A percentile compares a stretch with the other conserved stretches of the same genome.
Evolutionary conservation across 2,329 filamentous ascomycete species (phyloP).

Genomic region (Scedosporium boydii): DNA sequence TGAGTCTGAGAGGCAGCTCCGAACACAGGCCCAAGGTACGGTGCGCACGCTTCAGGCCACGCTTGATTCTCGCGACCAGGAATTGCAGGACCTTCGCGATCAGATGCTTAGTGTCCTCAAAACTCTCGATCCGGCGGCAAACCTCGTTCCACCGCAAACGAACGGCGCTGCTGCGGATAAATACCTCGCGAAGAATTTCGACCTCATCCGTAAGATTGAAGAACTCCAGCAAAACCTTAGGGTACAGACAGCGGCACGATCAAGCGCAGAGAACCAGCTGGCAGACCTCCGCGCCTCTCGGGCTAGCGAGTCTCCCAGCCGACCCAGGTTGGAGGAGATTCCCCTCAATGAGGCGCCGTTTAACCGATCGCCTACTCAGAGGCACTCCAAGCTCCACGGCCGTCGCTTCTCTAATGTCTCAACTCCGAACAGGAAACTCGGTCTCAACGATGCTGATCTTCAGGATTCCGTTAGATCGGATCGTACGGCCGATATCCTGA

Average conservation of each 20-base stretch:
- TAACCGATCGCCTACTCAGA: conserved; percentile 65
- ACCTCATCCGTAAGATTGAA: conserved; percentile 79
- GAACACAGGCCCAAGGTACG: conserved; percentile 76
- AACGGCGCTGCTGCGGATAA: conserved; percentile 49
- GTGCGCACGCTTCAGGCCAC: conserved; percentile 71
- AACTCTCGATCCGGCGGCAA: conserved; percentile 70
- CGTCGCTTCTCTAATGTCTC: conserved; percentile 63
- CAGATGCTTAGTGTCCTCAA: conserved; percentile 78
- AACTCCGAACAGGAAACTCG: conserved; percentile 66
- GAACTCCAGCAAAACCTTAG: conserved; percentile 81
- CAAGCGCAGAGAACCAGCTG: conserved; percentile 75
- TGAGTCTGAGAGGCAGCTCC: conserved; percentile 81
- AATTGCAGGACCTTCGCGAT: conserved; percentile 69
- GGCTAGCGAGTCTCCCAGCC: conserved; percentile 55
- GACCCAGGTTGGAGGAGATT: conserved; percentile 78
- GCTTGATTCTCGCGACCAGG: conserved; percentile 69
- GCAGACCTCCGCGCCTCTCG: conserved; percentile 66
- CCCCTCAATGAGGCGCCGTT: conserved; percentile 70
- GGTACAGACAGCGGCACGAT: conserved; percentile 70
- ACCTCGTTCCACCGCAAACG: conserved; percentile 43
- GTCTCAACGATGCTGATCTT: conserved; percentile 50
- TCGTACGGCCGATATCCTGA: conserved; percentile 68
- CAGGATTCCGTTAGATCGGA: conserved; percentile 79
- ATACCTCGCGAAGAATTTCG: conserved; percentile 64
- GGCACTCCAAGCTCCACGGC: conserved; percentile 42